phyloP scores from a whole-genome alignment of 352 stramenopile genomes.

The Pythium guiyangense region DNA sequence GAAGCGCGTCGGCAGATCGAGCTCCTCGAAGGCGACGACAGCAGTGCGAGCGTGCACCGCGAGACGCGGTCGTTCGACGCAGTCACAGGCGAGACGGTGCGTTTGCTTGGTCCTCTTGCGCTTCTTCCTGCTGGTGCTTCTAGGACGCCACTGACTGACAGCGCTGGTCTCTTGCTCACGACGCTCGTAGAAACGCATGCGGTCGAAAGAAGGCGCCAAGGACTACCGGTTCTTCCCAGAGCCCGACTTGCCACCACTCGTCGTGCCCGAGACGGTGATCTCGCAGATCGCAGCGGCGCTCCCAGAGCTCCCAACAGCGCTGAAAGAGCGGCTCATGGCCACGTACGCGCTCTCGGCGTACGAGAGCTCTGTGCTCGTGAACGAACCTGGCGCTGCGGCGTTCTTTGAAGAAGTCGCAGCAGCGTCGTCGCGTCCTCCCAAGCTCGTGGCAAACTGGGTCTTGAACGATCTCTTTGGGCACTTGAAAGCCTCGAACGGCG shows the following conservation, averaged over 20 bases:
- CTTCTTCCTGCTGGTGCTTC: no score
- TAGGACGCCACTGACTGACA: neutral
- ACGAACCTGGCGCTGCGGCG: conserved; percentile 70
- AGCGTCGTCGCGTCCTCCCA: conserved; percentile 43
- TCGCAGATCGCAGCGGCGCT: conserved; percentile 39
- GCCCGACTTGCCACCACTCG: conserved; percentile 94
- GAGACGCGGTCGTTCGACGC: conserved; percentile 94
- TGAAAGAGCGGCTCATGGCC: conserved; percentile 61
- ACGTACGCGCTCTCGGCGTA: conserved; percentile 84
- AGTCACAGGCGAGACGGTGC: conserved; percentile 71
- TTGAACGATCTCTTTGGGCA: conserved; percentile 93
- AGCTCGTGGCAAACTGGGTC: conserved; percentile 89
- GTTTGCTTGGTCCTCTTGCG: neutral
- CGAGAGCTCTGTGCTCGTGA: conserved; percentile 67
- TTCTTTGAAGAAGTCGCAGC: conserved; percentile 87
- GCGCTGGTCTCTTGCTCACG: neutral
- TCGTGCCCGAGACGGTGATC: conserved; percentile 72
- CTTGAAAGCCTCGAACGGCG: conserved; percentile 74
- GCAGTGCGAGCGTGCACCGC: conserved; percentile 29
- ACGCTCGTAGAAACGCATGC: conserved; percentile 63
- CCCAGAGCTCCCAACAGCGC: conserved; percentile 83
- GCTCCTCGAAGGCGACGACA: conserved; percentile 36
- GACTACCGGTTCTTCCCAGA: conserved; percentile 98
- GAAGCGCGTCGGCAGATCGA: conserved; percentile 91
- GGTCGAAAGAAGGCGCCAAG: conserved; percentile 92